Base-by-base conservation (phyloP, 805 yeast genomes). In the Candida vaughaniae region DNA sequence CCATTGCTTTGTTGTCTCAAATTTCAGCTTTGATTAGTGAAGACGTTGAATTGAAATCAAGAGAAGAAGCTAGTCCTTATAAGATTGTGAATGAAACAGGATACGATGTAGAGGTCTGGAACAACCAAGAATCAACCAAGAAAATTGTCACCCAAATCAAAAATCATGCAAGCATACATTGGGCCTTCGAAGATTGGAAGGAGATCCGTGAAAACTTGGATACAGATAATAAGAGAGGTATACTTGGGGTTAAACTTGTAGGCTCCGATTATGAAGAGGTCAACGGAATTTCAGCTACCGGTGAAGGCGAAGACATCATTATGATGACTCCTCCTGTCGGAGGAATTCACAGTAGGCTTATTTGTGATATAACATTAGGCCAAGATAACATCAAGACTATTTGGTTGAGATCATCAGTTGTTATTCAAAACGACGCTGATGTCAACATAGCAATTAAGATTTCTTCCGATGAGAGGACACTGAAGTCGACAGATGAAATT, bases 131-230 rank as follows among this genome's bases (percentile, higher is more conserved):
- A 12, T 10, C 28, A 4, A 19, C 10, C 15, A 25, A 10, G n/a
- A 23, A 28, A 9, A 28, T 16, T 5, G 7, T 10, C 16, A 27
- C 30, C 14, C 66, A 71, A 0, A 53, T 85, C 11, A 58, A 64
- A 26, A 69, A 78, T 35, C 75, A 75, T 1, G 77, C 75, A 4
- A 58, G 60, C 3, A 55, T 77, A 4, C 83, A 86, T 1, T 93
- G 98, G 97, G 80, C 89, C 27, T 95, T 95, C 65, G 95, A 90
- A 51, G 96, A 91, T 54, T 93, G 98, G 97, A 72, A 86, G 43
- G 72, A 73, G 20, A 75, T 89, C 16, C 80, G 99, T 58, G 96
- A 91, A 52, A 78, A 80, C 38, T 64, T 90, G 38, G 81, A 77
- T 43, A 76, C 83, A 3, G 83, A 83, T 38, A 77, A 73, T 28